Percentiles rank a stretch among this genome's conserved stretches.
Conservation (phyloP, 495 filamentous ascomycete species). For the Podospora australis region DNA sequence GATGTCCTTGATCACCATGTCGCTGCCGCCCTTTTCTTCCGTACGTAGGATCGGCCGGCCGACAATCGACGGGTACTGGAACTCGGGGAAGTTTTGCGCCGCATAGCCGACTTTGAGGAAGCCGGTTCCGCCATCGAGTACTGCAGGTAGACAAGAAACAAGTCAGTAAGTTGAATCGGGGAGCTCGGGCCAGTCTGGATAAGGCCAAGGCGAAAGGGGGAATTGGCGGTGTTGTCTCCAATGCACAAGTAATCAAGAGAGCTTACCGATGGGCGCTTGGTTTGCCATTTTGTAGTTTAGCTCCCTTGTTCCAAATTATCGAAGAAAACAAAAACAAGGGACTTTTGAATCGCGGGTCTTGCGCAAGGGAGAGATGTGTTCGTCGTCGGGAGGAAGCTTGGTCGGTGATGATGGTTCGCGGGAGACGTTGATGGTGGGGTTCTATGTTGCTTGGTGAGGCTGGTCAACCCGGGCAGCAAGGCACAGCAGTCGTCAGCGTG, state of each 20-base stretch:
- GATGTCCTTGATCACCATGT: conserved; percentile 85
- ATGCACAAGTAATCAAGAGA: too few relatives aligned
- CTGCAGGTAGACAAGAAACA: conserved; percentile 40
- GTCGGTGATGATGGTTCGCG: background rate
- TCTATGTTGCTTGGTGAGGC: background rate
- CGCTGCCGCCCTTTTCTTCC: conserved; percentile 64
- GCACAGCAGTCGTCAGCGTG: conserved; percentile 1
- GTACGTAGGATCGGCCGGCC: conserved; percentile 94
- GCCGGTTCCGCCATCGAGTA: conserved; percentile 99
- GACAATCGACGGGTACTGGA: conserved; percentile 97
- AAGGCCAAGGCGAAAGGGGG: background rate
- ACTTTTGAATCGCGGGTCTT: background rate
- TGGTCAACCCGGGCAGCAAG: background rate
- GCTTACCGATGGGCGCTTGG: conserved; percentile 24
- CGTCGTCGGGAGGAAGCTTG: background rate
- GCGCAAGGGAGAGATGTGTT: background rate
- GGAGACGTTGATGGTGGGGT: conserved; percentile 7
- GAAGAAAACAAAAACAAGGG: background rate
- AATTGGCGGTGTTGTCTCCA: background rate
- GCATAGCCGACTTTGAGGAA: conserved; percentile 99
- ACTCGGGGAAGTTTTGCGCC: conserved; percentile 96
- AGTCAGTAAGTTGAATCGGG: conserved; percentile 9
- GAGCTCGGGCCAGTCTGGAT: background rate
- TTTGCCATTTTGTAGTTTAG: conserved; percentile 14
- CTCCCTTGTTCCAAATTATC: background rate